These are phyloP conservation scores for Lachancea fermentati DNA, from an alignment of 805 yeast species.

Conservation along the genomic window DNA sequence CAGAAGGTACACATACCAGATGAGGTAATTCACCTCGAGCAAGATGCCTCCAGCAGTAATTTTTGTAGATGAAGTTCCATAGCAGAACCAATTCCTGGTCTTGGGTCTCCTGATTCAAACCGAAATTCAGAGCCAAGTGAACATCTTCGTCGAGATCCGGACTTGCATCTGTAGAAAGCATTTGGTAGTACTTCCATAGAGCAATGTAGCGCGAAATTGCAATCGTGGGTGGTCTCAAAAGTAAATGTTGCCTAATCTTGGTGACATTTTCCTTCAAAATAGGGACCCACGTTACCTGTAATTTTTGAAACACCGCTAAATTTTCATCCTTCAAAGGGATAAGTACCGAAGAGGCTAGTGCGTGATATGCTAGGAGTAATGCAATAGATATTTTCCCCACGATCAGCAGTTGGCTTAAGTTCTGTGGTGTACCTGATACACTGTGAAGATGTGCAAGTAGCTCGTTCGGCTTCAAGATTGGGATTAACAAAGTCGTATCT, in stretches of 20 bases:
- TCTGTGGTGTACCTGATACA: neutral
- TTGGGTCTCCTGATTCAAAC: constrained; percentile 26
- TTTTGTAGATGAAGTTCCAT: constrained; percentile 28
- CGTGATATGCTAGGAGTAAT: constrained; percentile 23
- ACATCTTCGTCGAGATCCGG: constrained; percentile 28
- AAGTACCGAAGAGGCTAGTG: constrained; percentile 26
- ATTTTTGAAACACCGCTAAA: constrained; percentile 13
- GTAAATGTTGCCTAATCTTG: constrained; percentile 8
- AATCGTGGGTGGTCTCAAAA: constrained; percentile 8
- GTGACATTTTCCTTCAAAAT: constrained; percentile 15
- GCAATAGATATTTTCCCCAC: neutral
- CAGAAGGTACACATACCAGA: constrained; percentile 8
- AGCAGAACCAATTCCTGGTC: constrained; percentile 16
- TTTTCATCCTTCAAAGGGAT: constrained; percentile 25
- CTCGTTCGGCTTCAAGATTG: constrained; percentile 16
- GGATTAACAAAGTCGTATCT: constrained; percentile 20
- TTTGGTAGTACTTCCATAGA: constrained; percentile 20
- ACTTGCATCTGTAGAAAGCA: constrained; percentile 2
- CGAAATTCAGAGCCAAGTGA: constrained; percentile 22
- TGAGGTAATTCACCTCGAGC: constrained; percentile 27
- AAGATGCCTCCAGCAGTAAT: constrained; percentile 28
- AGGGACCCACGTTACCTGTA: constrained; percentile 12
- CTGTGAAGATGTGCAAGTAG: neutral
- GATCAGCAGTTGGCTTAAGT: constrained; percentile 16
- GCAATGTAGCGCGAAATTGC: constrained; percentile 21